Conservation (phyloP, 441 rosid species). For the Corymbia calophylla region DNA sequence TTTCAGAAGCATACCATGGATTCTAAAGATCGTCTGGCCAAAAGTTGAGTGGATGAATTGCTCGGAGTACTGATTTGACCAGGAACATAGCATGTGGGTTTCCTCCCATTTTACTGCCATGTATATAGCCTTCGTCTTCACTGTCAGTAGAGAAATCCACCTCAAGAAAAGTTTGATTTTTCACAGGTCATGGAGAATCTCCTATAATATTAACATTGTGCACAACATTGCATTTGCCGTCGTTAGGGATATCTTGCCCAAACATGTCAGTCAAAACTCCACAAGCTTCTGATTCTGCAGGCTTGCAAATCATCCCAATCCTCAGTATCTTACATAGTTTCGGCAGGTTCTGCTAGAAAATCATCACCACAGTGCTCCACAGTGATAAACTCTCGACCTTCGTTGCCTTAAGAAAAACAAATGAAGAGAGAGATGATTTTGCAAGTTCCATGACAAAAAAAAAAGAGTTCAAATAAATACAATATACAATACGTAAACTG, state of each 20-base stretch:
- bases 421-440: neutral
- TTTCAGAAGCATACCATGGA: slow-evolving; percentile 33
- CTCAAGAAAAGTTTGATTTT: slow-evolving; percentile 29
- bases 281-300: slow-evolving; percentile 64
- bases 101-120: slow-evolving; percentile 3
- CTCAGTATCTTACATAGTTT: slow-evolving; percentile 59
- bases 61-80: neutral
- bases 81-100: slow-evolving; percentile 1
- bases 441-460: neutral
- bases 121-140: slow-evolving; percentile 20
- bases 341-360: slow-evolving; percentile 74
- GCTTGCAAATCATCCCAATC: slow-evolving; percentile 88
- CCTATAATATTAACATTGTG: slow-evolving; percentile 22
- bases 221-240: slow-evolving; percentile 1
- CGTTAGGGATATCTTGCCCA: slow-evolving; percentile 17
- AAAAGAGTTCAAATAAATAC: neutral
- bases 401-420: slow-evolving; percentile 44
- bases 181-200: slow-evolving; percentile 45
- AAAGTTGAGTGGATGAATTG: neutral
- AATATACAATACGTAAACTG: neutral
- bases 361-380: slow-evolving; percentile 63
- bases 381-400: slow-evolving; percentile 72
- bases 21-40: slow-evolving; percentile 15
- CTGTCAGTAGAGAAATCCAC: slow-evolving; percentile 49
- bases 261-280: slow-evolving; percentile 60